Percentiles rank a stretch among this genome's conserved stretches.
Evolutionary conservation across 495 filamentous ascomycete species (phyloP).

Genomic region (Neurospora sp.): DNA sequence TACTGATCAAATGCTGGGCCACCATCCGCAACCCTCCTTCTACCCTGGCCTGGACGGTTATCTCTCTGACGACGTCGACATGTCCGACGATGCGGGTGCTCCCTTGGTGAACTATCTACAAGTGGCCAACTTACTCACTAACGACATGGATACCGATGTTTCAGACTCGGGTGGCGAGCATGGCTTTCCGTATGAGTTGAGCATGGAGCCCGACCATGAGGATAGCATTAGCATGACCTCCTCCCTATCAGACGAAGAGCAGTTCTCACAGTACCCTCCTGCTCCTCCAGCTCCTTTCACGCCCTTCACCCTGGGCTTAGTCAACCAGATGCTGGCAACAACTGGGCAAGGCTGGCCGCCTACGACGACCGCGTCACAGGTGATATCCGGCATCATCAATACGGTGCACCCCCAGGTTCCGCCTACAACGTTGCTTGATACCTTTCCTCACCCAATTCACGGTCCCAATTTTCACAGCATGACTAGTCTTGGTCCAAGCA

Average conservation of each 20-base stretch:
- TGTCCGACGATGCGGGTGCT: conserved; percentile 12
- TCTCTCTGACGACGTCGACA: conserved; percentile 13
- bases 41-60: conserved; percentile 6
- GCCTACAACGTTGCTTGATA: neutral
- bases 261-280: neutral
- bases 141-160: conserved; percentile 11
- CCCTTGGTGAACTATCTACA: conserved; percentile 12
- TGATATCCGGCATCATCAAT: neutral
- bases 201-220: neutral
- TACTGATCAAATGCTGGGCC: neutral
- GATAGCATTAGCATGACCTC: neutral
- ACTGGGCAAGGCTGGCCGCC: neutral
- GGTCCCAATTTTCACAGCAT: conserved; percentile 2
- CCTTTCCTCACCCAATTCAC: neutral
- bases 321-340: neutral
- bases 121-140: conserved; percentile 9
- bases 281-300: neutral
- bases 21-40: neutral
- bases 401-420: neutral
- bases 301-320: neutral
- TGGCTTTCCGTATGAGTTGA: neutral
- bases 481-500: conserved; percentile 16
- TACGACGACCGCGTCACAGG: neutral
- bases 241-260: neutral
- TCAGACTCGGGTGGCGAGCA: conserved; percentile 1